phyloP scores from a whole-genome alignment of 352 stramenopile genomes.

The Phytophthora pinifolia region DNA sequence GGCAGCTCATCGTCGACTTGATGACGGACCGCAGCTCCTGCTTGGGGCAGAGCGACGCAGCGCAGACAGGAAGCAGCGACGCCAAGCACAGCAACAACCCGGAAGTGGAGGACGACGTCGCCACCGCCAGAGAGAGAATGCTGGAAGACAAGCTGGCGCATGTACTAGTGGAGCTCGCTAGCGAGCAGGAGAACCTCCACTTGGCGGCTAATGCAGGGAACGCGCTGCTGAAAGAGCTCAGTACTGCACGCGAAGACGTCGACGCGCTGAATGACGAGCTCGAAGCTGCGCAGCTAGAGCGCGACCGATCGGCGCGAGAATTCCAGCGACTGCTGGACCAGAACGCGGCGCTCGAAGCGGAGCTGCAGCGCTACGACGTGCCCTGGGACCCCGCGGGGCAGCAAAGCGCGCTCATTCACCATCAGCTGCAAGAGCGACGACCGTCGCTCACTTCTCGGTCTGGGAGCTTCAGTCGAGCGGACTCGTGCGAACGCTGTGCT shows the following conservation, averaged over 20 bases:
- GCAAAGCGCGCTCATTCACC: slow-evolving; percentile 11
- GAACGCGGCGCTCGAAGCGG: slow-evolving; percentile 32
- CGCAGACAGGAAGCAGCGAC: neutral
- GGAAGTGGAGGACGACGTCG: slow-evolving; percentile 17
- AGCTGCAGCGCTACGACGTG: slow-evolving; percentile 28
- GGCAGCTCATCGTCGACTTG: slow-evolving; percentile 35
- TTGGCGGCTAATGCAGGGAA: slow-evolving; percentile 56
- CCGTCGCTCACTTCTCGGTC: slow-evolving; percentile 16
- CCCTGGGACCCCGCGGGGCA: slow-evolving; percentile 5
- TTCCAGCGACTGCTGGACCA: slow-evolving; percentile 27
- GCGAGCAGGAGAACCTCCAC: slow-evolving; percentile 44
- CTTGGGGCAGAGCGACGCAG: slow-evolving; percentile 1
- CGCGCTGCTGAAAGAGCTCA: slow-evolving; percentile 45
- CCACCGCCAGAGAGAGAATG: slow-evolving; percentile 21
- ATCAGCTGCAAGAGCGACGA: slow-evolving; percentile 12
- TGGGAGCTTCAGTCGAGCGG: slow-evolving; percentile 12
- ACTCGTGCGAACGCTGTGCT: slow-evolving; percentile 25
- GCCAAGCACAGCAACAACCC: slow-evolving; percentile 26
- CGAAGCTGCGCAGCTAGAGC: slow-evolving; percentile 24
- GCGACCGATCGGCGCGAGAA: slow-evolving; percentile 21
- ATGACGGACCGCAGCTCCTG: slow-evolving; percentile 18
- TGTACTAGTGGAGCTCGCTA: slow-evolving; percentile 44
- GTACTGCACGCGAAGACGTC: slow-evolving; percentile 26
- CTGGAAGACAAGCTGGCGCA: slow-evolving; percentile 40
- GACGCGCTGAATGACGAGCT: slow-evolving; percentile 32